phyloP scores from a whole-genome alignment of 495 filamentous ascomycete genomes.

The Coniosporium apollinis region DNA sequence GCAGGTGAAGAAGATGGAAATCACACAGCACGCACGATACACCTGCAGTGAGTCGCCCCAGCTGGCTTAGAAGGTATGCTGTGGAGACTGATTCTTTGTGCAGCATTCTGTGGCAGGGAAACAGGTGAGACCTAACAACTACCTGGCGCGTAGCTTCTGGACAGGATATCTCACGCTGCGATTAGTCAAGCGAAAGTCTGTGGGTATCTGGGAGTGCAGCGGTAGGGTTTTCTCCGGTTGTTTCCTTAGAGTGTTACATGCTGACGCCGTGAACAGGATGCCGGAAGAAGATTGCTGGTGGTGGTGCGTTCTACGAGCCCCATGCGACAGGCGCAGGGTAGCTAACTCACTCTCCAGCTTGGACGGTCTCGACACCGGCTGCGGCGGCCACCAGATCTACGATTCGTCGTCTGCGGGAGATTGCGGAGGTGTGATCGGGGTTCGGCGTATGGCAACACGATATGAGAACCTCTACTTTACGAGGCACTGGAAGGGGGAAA shows the following conservation, averaged over 20 bases:
- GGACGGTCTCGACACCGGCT: slow-evolving; percentile 85
- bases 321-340: background rate
- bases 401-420: slow-evolving; percentile 92
- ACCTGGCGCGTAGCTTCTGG: too few species aligned
- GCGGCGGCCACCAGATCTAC: slow-evolving; percentile 94
- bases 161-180: too few species aligned
- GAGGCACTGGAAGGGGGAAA: too few species aligned
- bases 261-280: slow-evolving; percentile 4
- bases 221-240: too few species aligned
- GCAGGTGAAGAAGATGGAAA: slow-evolving; percentile 99
- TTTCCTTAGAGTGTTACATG: too few species aligned
- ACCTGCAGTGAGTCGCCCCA: too few species aligned
- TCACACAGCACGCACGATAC: slow-evolving; percentile 90
- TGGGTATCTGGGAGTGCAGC: slow-evolving; percentile 94
- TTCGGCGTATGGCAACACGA: too few species aligned
- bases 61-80: too few species aligned
- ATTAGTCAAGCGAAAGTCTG: slow-evolving; percentile 82
- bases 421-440: slow-evolving; percentile 70
- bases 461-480: too few species aligned
- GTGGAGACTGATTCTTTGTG: too few species aligned
- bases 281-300: slow-evolving; percentile 80
- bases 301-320: slow-evolving; percentile 50
- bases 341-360: too few species aligned
- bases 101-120: slow-evolving; percentile 93
- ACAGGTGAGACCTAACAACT: too few species aligned